Base-by-base conservation (phyloP, 2,329 filamentous ascomycete genomes). In the Teratosphaeria epicoccoides region DNA sequence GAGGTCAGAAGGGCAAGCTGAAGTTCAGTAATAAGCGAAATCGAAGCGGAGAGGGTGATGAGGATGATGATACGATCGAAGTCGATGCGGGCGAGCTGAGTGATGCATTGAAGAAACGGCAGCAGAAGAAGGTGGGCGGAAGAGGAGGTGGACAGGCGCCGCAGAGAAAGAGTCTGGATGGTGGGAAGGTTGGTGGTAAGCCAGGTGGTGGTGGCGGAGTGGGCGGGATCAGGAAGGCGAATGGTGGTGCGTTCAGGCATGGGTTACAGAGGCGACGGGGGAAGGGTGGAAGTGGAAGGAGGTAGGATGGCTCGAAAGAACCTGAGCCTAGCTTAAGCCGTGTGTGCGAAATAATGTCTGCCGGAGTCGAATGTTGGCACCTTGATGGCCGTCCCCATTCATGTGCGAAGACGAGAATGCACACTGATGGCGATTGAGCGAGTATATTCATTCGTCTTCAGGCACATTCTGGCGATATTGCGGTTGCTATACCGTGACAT, bases 1-100 rank as follows among this genome's bases (percentile, higher is more conserved):
- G 77, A 26, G 79, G 80, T 29, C 78, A 80, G 62, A 76, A 76
- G 60, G 79, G 80, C 11, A 78, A 78, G 61, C 67, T 83, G 55
- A 82, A 81, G 69, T 80, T 83, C 63, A 77, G 75, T 50, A 75
- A 76, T 68, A 75, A 69, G 61, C 68, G 63, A 52, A 66, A 63
- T 46, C 68, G 68, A 57, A 54, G 64, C 61, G 53, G 53, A 28
- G 69, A 71, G 20, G 69, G 62, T 25, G 66, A 63, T 12, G 64
- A 72, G 37, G 70, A 71, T n/a, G 66, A 64, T 7, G 65, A 72
- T 33, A 70, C 71, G 22, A 73, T 73, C 68, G 73, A 76, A 44
- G 65, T 74, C 50, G 73, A 74, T 52, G 69, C 69, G 45, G 67
- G 66, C 17, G 71, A 72, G 33, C 55, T 69, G 50, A 33, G 64